phyloP scores from a whole-genome alignment of 73 alveolate species.

The Tetrahymena malaccensis region DNA sequence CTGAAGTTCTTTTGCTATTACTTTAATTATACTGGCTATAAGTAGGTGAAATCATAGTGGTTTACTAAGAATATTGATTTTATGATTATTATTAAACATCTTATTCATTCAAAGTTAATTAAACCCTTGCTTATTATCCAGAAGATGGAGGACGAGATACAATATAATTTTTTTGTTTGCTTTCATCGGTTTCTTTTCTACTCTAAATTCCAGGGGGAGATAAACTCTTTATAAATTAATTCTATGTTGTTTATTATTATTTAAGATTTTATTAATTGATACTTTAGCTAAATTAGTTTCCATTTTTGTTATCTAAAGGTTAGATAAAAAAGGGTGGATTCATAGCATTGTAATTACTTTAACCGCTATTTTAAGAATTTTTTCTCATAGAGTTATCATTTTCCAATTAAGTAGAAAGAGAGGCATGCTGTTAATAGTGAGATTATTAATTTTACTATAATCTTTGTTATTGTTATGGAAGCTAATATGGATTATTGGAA shows the following conservation, averaged over 20 bases:
- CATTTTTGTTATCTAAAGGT: neutral
- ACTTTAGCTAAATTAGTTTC: neutral
- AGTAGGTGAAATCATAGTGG: neutral
- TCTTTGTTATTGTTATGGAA: neutral
- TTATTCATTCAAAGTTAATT: neutral
- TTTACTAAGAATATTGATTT: neutral
- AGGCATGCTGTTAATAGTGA: neutral
- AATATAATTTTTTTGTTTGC: neutral
- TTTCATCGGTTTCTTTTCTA: neutral
- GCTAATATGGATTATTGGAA: neutral
- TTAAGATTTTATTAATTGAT: neutral
- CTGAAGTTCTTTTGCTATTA: neutral
- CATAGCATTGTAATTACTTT: neutral
- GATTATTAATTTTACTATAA: neutral
- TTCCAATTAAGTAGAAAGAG: neutral
- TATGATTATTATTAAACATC: neutral
- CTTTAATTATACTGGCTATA: neutral
- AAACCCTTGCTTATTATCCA: neutral
- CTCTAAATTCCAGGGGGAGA: neutral
- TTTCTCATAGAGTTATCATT: neutral
- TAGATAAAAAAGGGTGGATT: neutral
- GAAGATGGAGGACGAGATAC: neutral
- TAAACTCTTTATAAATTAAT: neutral
- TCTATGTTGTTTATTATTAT: neutral
- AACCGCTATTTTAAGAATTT: neutral